Base-by-base conservation (phyloP, 2,329 filamentous ascomycete genomes). In the Ophiosphaerella herpotricha region DNA sequence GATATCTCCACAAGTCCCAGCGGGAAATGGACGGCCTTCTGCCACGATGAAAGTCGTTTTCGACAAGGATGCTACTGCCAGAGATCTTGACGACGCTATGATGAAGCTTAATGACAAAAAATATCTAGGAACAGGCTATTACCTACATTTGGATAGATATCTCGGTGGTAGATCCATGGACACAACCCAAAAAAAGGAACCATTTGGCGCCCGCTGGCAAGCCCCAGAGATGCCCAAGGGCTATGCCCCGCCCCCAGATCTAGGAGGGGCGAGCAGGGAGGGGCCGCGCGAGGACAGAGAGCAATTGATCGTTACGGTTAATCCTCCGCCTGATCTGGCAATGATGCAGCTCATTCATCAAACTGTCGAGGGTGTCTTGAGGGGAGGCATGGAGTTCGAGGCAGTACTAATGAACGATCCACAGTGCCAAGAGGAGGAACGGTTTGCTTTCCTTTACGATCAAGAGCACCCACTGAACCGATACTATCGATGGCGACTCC, bases 361-460 rank as follows among this genome's bases (percentile, higher is more conserved):
- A 69, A 89, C 91, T 0, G 82, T 96, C 31, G 93, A 97, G 66
- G 82, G 83, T 2, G 79, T 97, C 0, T 77, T 97, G 7, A 84
- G 85, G 18, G 85, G 94, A 60, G 91, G 92, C 0, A 85, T 90
- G 0, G 90, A 94, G 65, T 95, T 96, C 53, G 94, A 99, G 73
- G 91, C 92, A 5, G 78, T 96, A 2, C 81, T 99, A 6, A 97
- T 97, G 94, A 88, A 87, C 42, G 82, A 90, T 14, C 84, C 89
- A 0, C 85, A 91, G 46, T 88, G 97, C 1, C 90, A 96, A 68
- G 82, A 81, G 35, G 90, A 96, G 52, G 90, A 96, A 71, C 91
- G 88, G 58, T 97, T 93, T 86, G 89, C 91, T 0, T 99, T 92
- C 89, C 79, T 99, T 5, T 99, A 90, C 87, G 88, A 97, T 70